Evolutionary conservation across 2,329 filamentous ascomycete species (phyloP).

Genomic region (Onygena corvina): DNA sequence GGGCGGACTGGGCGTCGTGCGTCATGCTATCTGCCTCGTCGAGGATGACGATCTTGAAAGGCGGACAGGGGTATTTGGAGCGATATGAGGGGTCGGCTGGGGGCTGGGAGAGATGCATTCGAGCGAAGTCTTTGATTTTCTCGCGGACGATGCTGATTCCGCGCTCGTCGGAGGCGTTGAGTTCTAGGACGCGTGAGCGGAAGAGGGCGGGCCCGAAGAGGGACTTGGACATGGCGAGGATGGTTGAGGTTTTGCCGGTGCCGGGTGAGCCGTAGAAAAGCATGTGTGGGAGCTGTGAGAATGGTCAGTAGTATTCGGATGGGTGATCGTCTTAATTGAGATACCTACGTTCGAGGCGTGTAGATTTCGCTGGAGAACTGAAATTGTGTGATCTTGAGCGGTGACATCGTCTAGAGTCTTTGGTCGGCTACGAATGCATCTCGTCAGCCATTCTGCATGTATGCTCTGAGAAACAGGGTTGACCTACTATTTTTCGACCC

Average conservation of each 20-base stretch:
- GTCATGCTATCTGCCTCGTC: slow-evolving; percentile 99
- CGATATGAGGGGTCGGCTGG: slow-evolving; percentile 52
- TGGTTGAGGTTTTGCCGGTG: slow-evolving; percentile 94
- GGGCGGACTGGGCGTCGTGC: slow-evolving; percentile 86
- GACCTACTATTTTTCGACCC: slow-evolving; percentile 95
- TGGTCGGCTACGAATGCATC: slow-evolving; percentile 55
- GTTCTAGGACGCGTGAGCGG: slow-evolving; percentile 87
- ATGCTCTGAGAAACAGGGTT: not conserved
- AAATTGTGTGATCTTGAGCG: slow-evolving; percentile 93
- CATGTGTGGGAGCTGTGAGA: slow-evolving; percentile 90
- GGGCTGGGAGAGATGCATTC: slow-evolving; percentile 81
- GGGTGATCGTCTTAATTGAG: not conserved
- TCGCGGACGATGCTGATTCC: slow-evolving; percentile 94
- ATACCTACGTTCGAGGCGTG: slow-evolving; percentile 91
- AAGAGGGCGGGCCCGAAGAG: slow-evolving; percentile 93
- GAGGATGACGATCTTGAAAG: slow-evolving; percentile 97
- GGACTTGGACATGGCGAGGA: slow-evolving; percentile 92
- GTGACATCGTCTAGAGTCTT: slow-evolving; percentile 91
- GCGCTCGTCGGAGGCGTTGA: slow-evolving; percentile 97
- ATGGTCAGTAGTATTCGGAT: too few relatives aligned
- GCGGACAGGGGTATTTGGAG: slow-evolving; percentile 75
- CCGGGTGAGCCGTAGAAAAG: slow-evolving; percentile 97
- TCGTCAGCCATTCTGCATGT: slow-evolving; percentile 6
- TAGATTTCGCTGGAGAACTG: slow-evolving; percentile 78
- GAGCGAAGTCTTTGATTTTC: slow-evolving; percentile 96